Evolutionary conservation across 2,329 filamentous ascomycete genomes (phyloP).

Genomic region (Fusarium sp.): DNA sequence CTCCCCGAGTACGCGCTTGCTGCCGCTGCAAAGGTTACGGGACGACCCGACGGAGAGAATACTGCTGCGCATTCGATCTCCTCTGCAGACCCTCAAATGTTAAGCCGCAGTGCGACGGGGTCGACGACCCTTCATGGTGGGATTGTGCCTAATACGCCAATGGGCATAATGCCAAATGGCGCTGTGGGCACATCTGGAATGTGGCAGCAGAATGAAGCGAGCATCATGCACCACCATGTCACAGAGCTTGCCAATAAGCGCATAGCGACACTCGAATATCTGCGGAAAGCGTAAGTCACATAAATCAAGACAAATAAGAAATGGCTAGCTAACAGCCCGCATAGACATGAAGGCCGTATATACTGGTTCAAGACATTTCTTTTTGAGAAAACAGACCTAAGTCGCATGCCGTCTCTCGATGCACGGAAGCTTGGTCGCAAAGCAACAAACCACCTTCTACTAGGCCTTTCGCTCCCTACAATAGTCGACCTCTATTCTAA

Average conservation of each 20-base stretch:
- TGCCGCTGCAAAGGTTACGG: constrained; percentile 60
- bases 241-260: constrained; percentile 91
- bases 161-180: constrained; percentile 26
- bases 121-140: constrained; percentile 50
- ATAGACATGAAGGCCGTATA: constrained; percentile 88
- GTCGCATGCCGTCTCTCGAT: constrained; percentile 87
- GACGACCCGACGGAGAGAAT: constrained; percentile 36
- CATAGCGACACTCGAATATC: constrained; percentile 92
- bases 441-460: constrained; percentile 91
- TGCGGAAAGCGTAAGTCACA: constrained; percentile 84
- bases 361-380: constrained; percentile 99
- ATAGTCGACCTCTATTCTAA: constrained; percentile 89
- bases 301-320: not conserved
- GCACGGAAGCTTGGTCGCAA: constrained; percentile 85
- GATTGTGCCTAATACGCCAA: constrained; percentile 27
- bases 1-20: constrained; percentile 66
- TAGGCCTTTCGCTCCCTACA: constrained; percentile 90
- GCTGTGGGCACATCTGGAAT: constrained; percentile 41
- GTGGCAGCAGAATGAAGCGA: constrained; percentile 61
- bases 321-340: not conserved
- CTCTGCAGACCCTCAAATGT: constrained; percentile 58
- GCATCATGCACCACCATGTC: constrained; percentile 71
- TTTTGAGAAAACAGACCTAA: constrained; percentile 85
- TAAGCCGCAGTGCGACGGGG: constrained; percentile 56
- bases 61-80: constrained; percentile 27